Evolutionary conservation across 257 asterid species (phyloP).

Genomic region (Oldenlandia corymbosa): DNA sequence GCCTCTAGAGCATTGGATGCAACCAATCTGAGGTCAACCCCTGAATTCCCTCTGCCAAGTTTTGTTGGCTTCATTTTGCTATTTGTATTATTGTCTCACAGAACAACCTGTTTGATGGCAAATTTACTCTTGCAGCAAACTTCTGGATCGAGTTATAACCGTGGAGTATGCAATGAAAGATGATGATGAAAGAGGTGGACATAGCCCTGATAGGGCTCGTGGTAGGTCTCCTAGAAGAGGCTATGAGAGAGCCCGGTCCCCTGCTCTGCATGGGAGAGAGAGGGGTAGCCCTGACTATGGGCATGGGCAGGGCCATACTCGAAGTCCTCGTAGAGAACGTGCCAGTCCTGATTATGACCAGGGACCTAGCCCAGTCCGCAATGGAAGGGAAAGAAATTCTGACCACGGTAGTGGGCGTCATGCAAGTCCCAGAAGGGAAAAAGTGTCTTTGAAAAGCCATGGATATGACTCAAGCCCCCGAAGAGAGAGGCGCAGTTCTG

Average conservation of each 20-base stretch:
- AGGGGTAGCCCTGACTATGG: constrained; percentile 79
- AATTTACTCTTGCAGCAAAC: constrained; percentile 40
- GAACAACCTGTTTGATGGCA: background rate
- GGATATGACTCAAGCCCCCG: constrained; percentile 35
- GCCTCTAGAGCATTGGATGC: constrained; percentile 80
- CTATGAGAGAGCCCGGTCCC: constrained; percentile 50
- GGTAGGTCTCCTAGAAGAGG: constrained; percentile 66
- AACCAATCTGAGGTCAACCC: constrained; percentile 56
- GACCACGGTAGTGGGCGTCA: constrained; percentile 28
- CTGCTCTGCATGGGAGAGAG: constrained; percentile 57
- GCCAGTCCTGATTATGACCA: constrained; percentile 59
- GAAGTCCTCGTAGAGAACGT: constrained; percentile 48
- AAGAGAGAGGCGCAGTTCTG: constrained; percentile 34
- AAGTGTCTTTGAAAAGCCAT: constrained; percentile 26
- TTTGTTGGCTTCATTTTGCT: background rate
- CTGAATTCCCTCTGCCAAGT: background rate
- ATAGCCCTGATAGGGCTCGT: constrained; percentile 54
- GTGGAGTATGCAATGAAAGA: constrained; percentile 73
- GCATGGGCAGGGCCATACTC: constrained; percentile 41
- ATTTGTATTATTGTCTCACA: background rate
- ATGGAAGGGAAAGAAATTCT: constrained; percentile 36
- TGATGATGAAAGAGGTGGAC: constrained; percentile 59
- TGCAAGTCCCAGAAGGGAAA: constrained; percentile 40
- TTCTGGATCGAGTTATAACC: constrained; percentile 64
- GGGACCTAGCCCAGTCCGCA: constrained; percentile 34